These are phyloP conservation scores for Poteriospumella lacustris DNA, from an alignment of 108 stramenopile species.

Conservation along the genomic window DNA sequence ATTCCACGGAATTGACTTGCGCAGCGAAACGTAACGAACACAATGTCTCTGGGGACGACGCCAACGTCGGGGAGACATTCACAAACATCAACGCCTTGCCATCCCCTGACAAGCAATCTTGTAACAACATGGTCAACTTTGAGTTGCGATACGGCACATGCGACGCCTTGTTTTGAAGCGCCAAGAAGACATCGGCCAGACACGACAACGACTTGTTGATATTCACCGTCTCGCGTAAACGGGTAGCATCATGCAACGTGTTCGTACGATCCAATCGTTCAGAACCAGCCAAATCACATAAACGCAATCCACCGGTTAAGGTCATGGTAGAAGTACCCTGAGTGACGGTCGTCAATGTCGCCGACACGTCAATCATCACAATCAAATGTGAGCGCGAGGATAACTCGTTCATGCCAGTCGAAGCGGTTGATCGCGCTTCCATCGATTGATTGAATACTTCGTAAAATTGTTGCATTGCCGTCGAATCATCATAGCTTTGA, in stretches of 20 bases:
- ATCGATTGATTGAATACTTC: not conserved
- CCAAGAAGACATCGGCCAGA: constrained; percentile 92
- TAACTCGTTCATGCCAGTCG: constrained; percentile 13
- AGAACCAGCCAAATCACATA: constrained; percentile 54
- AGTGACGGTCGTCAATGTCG: not conserved
- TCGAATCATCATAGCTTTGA: no score
- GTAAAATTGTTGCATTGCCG: not conserved
- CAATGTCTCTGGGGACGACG: constrained; percentile 17
- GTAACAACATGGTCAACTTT: constrained; percentile 84
- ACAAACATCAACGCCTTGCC: constrained; percentile 30
- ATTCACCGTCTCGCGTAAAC: constrained; percentile 55
- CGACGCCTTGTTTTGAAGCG: constrained; percentile 71
- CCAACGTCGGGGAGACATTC: constrained; percentile 50
- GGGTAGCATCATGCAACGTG: constrained; percentile 34
- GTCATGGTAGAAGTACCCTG: not conserved
- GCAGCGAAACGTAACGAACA: constrained; percentile 17
- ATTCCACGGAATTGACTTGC: constrained; percentile 16
- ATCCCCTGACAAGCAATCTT: constrained; percentile 61
- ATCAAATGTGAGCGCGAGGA: constrained; percentile 1
- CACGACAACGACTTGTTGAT: constrained; percentile 88
- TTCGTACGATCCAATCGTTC: constrained; percentile 46
- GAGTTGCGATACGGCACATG: constrained; percentile 92
- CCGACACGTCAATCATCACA: not conserved
- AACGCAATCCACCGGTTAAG: constrained; percentile 1
- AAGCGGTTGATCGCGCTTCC: not conserved